A percentile compares a stretch with the other conserved stretches of the same genome.
phyloP scores from a whole-genome alignment of 352 stramenopile genomes.

The Globisporangium viniferum region DNA sequence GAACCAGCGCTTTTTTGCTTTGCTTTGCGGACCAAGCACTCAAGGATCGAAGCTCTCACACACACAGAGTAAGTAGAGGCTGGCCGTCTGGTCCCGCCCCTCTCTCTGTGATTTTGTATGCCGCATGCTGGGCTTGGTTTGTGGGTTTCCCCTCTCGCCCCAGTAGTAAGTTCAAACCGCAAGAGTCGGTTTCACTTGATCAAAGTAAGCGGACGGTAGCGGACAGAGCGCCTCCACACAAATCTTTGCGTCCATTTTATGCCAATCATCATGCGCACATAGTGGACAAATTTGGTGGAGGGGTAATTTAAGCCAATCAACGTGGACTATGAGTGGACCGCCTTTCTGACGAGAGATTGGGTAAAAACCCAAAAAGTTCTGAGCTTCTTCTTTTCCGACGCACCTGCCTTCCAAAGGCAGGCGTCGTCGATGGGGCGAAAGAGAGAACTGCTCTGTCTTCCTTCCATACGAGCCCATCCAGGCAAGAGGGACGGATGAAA shows the following conservation, averaged over 20 bases:
- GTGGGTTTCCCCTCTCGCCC: neutral
- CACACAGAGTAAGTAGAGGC: too few species aligned
- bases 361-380: neutral
- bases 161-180: neutral
- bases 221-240: neutral
- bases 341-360: neutral
- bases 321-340: neutral
- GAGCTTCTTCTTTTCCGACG: neutral
- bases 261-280: neutral
- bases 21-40: neutral
- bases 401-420: neutral
- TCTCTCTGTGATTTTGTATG: neutral
- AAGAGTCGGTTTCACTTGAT: neutral
- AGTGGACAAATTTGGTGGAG: neutral
- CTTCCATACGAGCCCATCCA: neutral
- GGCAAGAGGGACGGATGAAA: too few species aligned
- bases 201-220: neutral
- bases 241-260: neutral
- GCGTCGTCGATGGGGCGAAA: neutral
- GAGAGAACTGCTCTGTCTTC: neutral
- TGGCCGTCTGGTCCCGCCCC: neutral
- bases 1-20: neutral
- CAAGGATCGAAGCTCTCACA: neutral
- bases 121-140: neutral
- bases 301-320: neutral